Percentiles rank a stretch among this genome's conserved stretches.
Evolutionary conservation across 2,329 filamentous ascomycete genomes (phyloP).

Genomic region (Mycosphaerella sp.): DNA sequence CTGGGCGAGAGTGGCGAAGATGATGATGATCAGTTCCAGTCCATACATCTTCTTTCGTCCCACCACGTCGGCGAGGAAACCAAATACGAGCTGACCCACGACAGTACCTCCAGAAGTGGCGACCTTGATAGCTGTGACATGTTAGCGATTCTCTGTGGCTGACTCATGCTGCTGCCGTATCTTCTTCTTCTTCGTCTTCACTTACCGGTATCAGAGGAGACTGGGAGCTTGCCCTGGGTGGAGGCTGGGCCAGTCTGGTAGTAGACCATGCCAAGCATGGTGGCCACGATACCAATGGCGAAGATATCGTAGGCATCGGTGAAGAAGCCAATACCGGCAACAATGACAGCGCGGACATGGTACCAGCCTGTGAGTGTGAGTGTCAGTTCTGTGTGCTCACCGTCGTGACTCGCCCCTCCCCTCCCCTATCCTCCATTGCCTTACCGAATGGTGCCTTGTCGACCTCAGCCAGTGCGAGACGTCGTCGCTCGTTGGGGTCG

Average conservation of each 20-base stretch:
- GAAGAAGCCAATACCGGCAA: slow-evolving; percentile 83
- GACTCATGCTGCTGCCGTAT: not conserved
- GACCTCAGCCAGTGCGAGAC: slow-evolving; percentile 73
- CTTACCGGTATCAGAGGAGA: slow-evolving; percentile 58
- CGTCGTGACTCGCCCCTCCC: no score
- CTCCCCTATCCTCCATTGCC: not conserved
- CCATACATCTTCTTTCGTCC: slow-evolving; percentile 83
- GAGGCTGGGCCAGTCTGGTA: slow-evolving; percentile 42
- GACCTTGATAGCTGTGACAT: slow-evolving; percentile 61
- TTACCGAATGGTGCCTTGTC: slow-evolving; percentile 48
- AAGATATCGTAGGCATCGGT: slow-evolving; percentile 78
- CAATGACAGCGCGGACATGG: slow-evolving; percentile 68
- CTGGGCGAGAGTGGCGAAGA: slow-evolving; percentile 69
- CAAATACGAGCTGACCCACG: slow-evolving; percentile 74
- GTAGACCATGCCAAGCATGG: slow-evolving; percentile 75
- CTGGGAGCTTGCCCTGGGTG: slow-evolving; percentile 52
- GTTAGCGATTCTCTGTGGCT: not conserved
- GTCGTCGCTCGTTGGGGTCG: slow-evolving; percentile 71
- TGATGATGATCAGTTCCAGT: slow-evolving; percentile 72
- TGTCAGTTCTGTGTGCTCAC: no score
- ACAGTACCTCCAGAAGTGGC: slow-evolving; percentile 79
- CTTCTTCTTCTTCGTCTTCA: no score
- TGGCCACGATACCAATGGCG: slow-evolving; percentile 64
- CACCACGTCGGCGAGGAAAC: slow-evolving; percentile 68
- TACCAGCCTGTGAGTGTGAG: slow-evolving; percentile 64